Base-by-base conservation (phyloP, 73 alveolate genomes). In the Urostyla sp. region DNA sequence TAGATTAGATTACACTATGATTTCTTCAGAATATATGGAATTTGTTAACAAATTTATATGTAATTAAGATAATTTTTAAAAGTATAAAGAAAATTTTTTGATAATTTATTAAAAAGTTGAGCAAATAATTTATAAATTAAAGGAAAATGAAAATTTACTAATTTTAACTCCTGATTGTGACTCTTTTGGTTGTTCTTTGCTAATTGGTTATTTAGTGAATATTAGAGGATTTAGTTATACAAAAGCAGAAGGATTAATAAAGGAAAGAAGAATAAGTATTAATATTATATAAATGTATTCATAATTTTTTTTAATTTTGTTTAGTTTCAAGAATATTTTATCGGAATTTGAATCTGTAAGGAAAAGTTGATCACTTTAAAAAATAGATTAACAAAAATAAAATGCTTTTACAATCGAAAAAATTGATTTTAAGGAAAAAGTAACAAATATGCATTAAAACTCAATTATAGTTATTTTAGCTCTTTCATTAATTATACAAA, bases 131-230 rank as follows among this genome's bases (percentile, higher is more conserved):
- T n/a, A n/a, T n/a, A n/a, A n/a, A n/a, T n/a, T n/a, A n/a, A n/a
- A n/a, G n/a, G n/a, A n/a, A n/a, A n/a, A n/a, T n/a, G n/a, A n/a
- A n/a, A n/a, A n/a, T n/a, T 6, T 69, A 23, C 53, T 48, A 8
- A 45, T 69, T n/a, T 24, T 69, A 27, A 20, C 72, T 0, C 10
- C 37, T 3, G 83, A 69, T 49, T 48, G 83, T 69, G 83, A 69
- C 49, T 46, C 34, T 48, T 7, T 69, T 4, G 52, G 37, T 2
- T 67, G 72, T 1, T 34, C 83, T 27, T 13, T 21, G 6, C 44
- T 69, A 5, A 69, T 69, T 27, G 34, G 27, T 23, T 69, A 20
- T 69, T 30, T 69, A 27, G 24, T 69, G 11, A 69, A 69, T 1
- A 15, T 46, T 10, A 67, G 49, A 46, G 15, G 24, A 23, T 20